Percentiles rank a stretch among this genome's conserved stretches.
phyloP scores from a whole-genome alignment of 306 rosid species.

The Acmispon strigosus region DNA sequence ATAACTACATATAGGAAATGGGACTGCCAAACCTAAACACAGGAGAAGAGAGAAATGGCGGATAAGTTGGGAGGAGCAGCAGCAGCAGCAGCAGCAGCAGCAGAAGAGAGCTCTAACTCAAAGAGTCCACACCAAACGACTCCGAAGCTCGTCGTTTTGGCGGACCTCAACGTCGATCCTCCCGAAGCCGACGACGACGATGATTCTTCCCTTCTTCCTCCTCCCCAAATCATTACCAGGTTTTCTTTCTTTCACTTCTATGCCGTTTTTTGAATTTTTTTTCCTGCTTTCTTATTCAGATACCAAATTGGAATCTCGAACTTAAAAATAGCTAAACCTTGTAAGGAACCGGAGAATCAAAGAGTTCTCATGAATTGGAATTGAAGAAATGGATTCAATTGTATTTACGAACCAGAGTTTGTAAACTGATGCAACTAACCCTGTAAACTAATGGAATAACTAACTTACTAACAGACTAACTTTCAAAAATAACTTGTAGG shows the following conservation, averaged over 20 bases:
- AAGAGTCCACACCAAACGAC: conserved; percentile 29
- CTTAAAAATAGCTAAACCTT: not conserved
- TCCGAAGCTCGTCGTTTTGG: conserved; percentile 51
- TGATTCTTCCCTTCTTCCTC: conserved; percentile 35
- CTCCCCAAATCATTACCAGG: conserved; percentile 39
- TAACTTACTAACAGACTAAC: not conserved
- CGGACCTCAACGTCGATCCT: conserved; percentile 85
- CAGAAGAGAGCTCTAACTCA: conserved; percentile 14
- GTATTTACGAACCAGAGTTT: not conserved
- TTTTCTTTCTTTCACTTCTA: not conserved
- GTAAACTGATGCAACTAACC: not conserved
- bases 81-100: not conserved
- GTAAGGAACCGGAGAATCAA: not conserved
- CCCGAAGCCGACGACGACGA: conserved; percentile 60
- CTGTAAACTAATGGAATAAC: not conserved
- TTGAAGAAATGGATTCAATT: not conserved
- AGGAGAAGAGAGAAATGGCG: conserved; percentile 30
- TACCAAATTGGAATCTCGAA: not conserved
- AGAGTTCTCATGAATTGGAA: not conserved
- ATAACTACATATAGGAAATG: not conserved
- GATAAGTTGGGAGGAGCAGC: conserved; percentile 25
- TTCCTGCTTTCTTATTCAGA: not conserved
- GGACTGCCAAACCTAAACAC: conserved; percentile 3
- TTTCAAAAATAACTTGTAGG: not conserved
- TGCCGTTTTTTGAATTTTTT: not conserved